phyloP scores from a whole-genome alignment of 768 basidiomycete genomes.

The Melanogaster broomeanus region DNA sequence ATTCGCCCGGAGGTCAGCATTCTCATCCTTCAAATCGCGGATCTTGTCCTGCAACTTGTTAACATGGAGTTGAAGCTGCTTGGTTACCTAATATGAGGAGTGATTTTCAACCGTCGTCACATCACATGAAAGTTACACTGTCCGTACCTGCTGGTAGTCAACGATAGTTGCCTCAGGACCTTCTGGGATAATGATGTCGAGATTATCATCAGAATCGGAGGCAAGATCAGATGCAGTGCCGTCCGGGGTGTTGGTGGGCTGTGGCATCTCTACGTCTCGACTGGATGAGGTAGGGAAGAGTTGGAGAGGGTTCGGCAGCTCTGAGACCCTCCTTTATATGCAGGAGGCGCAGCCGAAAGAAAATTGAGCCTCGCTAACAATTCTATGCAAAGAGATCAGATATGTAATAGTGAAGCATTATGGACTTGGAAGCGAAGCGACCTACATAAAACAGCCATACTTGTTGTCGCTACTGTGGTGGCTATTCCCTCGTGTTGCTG shows the following conservation, averaged over 20 bases:
- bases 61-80: neutral
- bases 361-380: neutral
- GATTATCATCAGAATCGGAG: neutral
- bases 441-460: neutral
- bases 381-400: neutral
- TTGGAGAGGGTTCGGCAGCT: neutral
- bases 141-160: neutral
- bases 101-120: neutral
- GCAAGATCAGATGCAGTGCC: neutral
- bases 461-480: neutral
- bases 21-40: slow-evolving; percentile 2
- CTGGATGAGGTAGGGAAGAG: neutral
- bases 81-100: neutral
- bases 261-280: neutral
- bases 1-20: neutral
- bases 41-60: neutral
- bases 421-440: neutral
- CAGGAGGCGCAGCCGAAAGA: neutral
- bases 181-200: neutral
- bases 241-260: neutral
- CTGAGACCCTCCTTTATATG: neutral
- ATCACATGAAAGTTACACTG: neutral
- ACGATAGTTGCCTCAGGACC: neutral
- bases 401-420: neutral
- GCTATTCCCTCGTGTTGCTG: neutral